Evolutionary conservation across 768 basidiomycete genomes (phyloP), one percentile per base, ranked within the genome.

Genomic region (Tricholoma matsutake): DNA sequence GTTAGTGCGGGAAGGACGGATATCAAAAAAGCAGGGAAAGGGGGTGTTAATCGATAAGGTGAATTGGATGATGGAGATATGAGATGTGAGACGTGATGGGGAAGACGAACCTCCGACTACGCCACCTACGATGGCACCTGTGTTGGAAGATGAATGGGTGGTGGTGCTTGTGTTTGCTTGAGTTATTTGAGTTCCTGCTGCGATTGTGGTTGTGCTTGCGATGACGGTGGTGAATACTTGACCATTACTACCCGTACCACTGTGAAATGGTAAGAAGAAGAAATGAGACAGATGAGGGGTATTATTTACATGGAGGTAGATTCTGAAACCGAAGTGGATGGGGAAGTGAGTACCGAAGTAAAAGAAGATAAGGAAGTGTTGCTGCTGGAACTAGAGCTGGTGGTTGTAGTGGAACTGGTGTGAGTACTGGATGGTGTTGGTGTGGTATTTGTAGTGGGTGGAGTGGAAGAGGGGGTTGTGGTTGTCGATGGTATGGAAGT

Each of bases 91-190:
- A n/a, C n/a, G n/a, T n/a, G 53, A n/a, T 41, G 31, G 52, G 47
- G 2, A 16, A 43, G 4, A 67, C 73, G 47, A 63, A 63, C 82
- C 83, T 59, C 82, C 83, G n/a, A 84, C 79, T 2, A 79, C 77
- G 16, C 80, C 80, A 9, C 83, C 83, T 4, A 83, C 77, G 59
- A 85, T 83, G 3, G 81, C 72, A 29, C 75, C 80, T 0, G 73
- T 75, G 59, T 75, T 71, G 22, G 62, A 58, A 16, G 62, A 61
- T 8, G 49, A 57, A 1, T 4, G 1, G 65, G 13, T 8, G 56
- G 16, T 18, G 10, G 20, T 20, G 9, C 2, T 45, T 3, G 75
- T 65, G 29, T 3, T 25, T 25, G 69, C 58, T 18, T 60, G 13
- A 6, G 62, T 6, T 65, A 37, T 1, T 10, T 53, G 51, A 6